These are phyloP conservation scores for Pythium apleroticum DNA, from an alignment of 352 stramenopile genomes.

Conservation along the genomic window DNA sequence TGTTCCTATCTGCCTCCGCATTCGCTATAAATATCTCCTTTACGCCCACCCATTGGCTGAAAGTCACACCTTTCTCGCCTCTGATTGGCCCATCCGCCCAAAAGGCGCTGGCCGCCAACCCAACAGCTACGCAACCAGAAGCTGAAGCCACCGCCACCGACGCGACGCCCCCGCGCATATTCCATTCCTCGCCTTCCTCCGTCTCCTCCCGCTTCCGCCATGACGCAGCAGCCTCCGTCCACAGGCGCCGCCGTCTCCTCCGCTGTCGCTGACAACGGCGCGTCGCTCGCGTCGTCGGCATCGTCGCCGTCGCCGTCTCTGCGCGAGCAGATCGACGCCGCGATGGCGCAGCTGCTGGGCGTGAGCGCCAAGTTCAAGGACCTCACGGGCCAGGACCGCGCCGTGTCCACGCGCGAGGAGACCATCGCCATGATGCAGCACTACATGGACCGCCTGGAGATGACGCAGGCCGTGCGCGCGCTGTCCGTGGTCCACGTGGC, in stretches of 20 bases:
- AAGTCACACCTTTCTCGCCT: neutral
- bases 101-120: slow-evolving; percentile 3
- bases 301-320: neutral
- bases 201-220: neutral
- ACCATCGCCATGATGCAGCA: slow-evolving; percentile 82
- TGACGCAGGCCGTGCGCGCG: slow-evolving; percentile 47
- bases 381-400: slow-evolving; percentile 57
- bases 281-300: neutral
- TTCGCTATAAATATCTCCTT: slow-evolving; percentile 16
- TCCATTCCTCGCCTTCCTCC: neutral
- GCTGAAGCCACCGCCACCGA: slow-evolving; percentile 1
- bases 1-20: slow-evolving; percentile 7
- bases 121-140: slow-evolving; percentile 3
- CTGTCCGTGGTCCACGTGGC: slow-evolving; percentile 92
- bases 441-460: slow-evolving; percentile 58
- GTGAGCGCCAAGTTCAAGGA: slow-evolving; percentile 72
- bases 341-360: slow-evolving; percentile 53
- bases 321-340: slow-evolving; percentile 48
- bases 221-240: slow-evolving; percentile 14
- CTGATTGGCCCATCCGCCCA: slow-evolving; percentile 1
- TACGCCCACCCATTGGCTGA: neutral
- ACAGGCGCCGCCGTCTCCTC: neutral
- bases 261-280: neutral
- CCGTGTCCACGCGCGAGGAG: slow-evolving; percentile 74
- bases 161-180: neutral